phyloP scores from a whole-genome alignment of 257 asterid species.

The Solanum chilense region DNA sequence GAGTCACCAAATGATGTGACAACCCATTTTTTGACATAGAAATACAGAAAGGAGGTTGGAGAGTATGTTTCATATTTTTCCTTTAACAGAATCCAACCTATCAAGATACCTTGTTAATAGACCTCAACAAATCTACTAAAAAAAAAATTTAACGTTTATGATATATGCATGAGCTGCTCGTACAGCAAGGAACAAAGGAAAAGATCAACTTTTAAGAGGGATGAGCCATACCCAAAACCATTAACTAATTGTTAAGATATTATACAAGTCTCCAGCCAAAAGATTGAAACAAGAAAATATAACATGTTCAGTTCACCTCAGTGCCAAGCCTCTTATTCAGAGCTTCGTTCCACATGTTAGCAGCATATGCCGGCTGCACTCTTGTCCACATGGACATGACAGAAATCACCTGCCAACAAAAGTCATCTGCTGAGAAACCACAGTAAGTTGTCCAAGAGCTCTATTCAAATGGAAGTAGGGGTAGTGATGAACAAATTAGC shows the following conservation, averaged over 20 bases:
- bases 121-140: neutral
- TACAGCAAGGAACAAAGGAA: neutral
- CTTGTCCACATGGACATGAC: slow-evolving; percentile 99
- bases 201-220: neutral
- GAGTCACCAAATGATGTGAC: neutral
- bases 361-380: slow-evolving; percentile 98
- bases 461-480: neutral
- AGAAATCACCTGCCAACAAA: slow-evolving; percentile 69
- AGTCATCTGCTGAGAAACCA: slow-evolving; percentile 5
- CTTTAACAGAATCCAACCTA: neutral
- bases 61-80: neutral
- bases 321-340: slow-evolving; percentile 97
- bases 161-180: neutral
- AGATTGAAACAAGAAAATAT: neutral
- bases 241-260: neutral
- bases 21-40: neutral
- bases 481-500: neutral
- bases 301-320: slow-evolving; percentile 35
- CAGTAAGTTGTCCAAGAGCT: neutral
- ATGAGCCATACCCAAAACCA: neutral
- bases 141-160: neutral
- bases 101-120: neutral
- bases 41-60: neutral
- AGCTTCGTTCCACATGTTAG: slow-evolving; percentile 99
- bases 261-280: neutral